Percentiles rank a stretch among this genome's conserved stretches.
Conservation (phyloP, 495 filamentous ascomycete genomes). For the Durotheca rogersii region DNA sequence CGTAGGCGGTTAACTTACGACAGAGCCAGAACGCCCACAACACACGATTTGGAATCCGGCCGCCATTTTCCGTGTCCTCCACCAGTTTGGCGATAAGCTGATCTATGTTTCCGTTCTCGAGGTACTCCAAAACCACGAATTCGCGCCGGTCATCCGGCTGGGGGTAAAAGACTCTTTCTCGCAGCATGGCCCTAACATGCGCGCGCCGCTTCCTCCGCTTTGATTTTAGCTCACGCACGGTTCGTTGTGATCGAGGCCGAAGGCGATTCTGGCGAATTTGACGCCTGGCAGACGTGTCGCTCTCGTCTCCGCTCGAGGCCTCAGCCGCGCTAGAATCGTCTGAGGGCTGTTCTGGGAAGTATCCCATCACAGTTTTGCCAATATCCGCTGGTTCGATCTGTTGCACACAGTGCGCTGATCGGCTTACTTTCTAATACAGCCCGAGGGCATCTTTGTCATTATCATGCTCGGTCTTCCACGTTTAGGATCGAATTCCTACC, state of each 20-base stretch:
- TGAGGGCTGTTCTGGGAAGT: neutral
- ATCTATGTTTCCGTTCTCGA: conserved; percentile 5
- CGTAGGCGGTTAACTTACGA: conserved; percentile 3
- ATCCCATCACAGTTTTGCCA: neutral
- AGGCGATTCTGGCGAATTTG: no score
- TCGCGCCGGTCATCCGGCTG: neutral
- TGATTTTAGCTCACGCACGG: neutral
- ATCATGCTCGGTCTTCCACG: neutral
- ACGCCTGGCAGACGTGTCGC: no score
- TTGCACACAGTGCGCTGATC: conserved; percentile 14
- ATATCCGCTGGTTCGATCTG: neutral
- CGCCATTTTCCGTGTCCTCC: neutral
- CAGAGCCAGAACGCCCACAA: conserved; percentile 20
- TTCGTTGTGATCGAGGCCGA: no score
- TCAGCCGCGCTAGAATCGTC: conserved; percentile 5
- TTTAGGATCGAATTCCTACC: neutral
- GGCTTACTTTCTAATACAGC: conserved; percentile 4
- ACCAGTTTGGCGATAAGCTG: neutral
- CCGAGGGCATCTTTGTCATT: neutral
- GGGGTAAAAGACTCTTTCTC: neutral
- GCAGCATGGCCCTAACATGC: neutral
- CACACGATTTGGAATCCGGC: conserved; percentile 8
- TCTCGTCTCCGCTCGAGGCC: conserved; percentile 1
- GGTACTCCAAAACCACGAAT: conserved; percentile 6
- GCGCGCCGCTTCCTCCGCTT: neutral